A percentile compares a stretch with the other conserved stretches of the same genome.
These are phyloP conservation scores for Ascosphaera apis DNA, from an alignment of 2,329 filamentous ascomycete species.

Conservation along the genomic window DNA sequence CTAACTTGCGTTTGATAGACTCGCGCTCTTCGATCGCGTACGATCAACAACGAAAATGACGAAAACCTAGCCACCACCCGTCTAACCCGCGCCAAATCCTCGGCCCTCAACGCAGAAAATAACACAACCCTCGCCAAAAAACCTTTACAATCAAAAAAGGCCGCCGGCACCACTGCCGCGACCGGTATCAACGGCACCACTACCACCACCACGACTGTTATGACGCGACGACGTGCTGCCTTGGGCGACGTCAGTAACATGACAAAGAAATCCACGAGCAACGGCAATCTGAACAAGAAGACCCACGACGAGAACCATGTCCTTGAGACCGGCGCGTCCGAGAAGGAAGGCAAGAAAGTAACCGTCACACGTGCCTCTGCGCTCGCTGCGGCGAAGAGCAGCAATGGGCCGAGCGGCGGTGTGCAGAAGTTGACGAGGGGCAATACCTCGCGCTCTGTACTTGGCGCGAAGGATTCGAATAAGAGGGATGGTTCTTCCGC, in stretches of 20 bases:
- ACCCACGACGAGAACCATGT: neutral
- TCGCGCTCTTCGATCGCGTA: conserved; percentile 49
- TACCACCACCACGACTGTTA: conserved; percentile 24
- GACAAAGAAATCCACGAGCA: conserved; percentile 33
- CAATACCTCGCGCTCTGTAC: conserved; percentile 37
- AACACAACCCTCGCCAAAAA: conserved; percentile 40
- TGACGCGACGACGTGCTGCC: conserved; percentile 53
- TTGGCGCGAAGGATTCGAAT: conserved; percentile 39
- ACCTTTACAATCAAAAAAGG: conserved; percentile 48
- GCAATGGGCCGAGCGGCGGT: conserved; percentile 51
- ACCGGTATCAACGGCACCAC: conserved; percentile 8
- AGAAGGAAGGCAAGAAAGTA: conserved; percentile 51
- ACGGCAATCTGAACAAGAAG: conserved; percentile 20
- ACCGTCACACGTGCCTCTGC: conserved; percentile 17
- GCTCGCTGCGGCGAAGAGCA: conserved; percentile 55
- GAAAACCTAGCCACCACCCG: conserved; percentile 63
- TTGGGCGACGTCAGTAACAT: conserved; percentile 93
- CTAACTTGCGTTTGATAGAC: conserved; percentile 29
- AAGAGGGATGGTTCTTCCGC: conserved; percentile 34
- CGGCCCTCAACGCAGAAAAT: conserved; percentile 31
- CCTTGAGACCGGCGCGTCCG: conserved; percentile 17
- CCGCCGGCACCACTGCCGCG: conserved; percentile 16
- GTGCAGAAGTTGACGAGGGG: conserved; percentile 47
- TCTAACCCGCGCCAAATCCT: conserved; percentile 80
- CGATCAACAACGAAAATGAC: conserved; percentile 78